Evolutionary conservation across 2,329 filamentous ascomycete genomes (phyloP), one percentile per base, ranked within the genome.

Genomic region (Penicillium sp.): DNA sequence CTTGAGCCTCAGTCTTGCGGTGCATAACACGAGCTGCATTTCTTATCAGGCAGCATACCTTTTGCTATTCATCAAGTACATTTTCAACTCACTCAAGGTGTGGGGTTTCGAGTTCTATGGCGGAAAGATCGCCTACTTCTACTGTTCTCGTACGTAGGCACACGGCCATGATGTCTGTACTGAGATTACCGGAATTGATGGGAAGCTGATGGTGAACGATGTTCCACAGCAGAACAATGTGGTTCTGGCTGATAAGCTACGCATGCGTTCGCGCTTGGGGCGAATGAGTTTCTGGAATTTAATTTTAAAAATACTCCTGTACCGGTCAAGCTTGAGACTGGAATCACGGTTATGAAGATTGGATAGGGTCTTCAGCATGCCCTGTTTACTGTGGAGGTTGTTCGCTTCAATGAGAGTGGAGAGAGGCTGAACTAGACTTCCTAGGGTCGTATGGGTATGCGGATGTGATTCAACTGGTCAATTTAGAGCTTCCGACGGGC

Each of bases 121-220:
- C 43, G 77, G 77, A 9, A 74, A 74, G 57, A 77, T 80, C 35
- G 77, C 77, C 1, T 74, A 77, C 59, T 78, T 76, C 62, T 79
- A 79, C 62, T 74, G 72, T 53, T 76, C 74, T 2, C 72, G 79
- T 31, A 81, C 74, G 55, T 72, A 71, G 61, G 69, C 73, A 0
- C 74, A 77, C 46, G 78, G 78, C 1, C 75, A 80, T 46, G 76
- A 80, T 58, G 75, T 74, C 35, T 63, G 68, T 2, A 79, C 78
- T 0, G 78, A 80, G 56, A 68, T 80, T 37, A 74, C 73, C 45
- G 77, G 78, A 11, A 77, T 73, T 1, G 61, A 70, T 13, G 75
- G 75, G 8, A 75, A 76, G 49, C 29, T 78, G 22, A 68, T 65
- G 39, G 65, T 77, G 19, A 76, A 76, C 57, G 44, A 69, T 26